These are phyloP conservation scores for Cubamyces lactineus DNA, from an alignment of 768 basidiomycete species.

Conservation along the genomic window DNA sequence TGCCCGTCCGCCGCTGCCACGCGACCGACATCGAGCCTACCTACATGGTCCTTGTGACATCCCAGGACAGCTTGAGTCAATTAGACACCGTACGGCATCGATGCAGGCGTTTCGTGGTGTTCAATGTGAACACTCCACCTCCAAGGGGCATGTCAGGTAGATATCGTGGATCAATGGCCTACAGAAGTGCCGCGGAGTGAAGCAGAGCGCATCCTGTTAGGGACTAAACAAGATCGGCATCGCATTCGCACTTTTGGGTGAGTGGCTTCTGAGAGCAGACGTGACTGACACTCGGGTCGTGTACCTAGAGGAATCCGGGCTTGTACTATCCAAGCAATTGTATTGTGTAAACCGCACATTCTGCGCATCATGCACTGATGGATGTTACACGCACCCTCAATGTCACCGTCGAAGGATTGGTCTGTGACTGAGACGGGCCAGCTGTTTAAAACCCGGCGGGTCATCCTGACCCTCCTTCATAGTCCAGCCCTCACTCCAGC, in stretches of 20 bases:
- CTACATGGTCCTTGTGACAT: slow-evolving; percentile 18
- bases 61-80: slow-evolving; percentile 14
- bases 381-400: slow-evolving; percentile 20
- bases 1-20: slow-evolving; percentile 13
- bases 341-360: slow-evolving; percentile 16
- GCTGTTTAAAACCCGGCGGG: slow-evolving; percentile 12
- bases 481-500: slow-evolving; percentile 2
- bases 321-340: slow-evolving; percentile 13
- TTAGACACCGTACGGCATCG: slow-evolving; percentile 15
- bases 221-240: slow-evolving; percentile 13
- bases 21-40: slow-evolving; percentile 16
- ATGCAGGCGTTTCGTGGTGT: not conserved
- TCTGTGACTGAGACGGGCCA: slow-evolving; percentile 13
- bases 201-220: not conserved
- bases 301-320: slow-evolving; percentile 13
- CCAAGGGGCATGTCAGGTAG: slow-evolving; percentile 11
- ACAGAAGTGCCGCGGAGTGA: slow-evolving; percentile 18
- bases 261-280: not conserved
- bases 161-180: slow-evolving; percentile 5
- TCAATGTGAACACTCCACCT: not conserved
- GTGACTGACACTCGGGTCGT: slow-evolving; percentile 11
- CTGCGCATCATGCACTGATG: slow-evolving; percentile 21
- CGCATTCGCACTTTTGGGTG: slow-evolving; percentile 9
- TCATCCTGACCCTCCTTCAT: slow-evolving; percentile 4
- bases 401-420: slow-evolving; percentile 21